Base-by-base conservation (phyloP, 805 yeast genomes). In the Ogataea thermomethanolica region DNA sequence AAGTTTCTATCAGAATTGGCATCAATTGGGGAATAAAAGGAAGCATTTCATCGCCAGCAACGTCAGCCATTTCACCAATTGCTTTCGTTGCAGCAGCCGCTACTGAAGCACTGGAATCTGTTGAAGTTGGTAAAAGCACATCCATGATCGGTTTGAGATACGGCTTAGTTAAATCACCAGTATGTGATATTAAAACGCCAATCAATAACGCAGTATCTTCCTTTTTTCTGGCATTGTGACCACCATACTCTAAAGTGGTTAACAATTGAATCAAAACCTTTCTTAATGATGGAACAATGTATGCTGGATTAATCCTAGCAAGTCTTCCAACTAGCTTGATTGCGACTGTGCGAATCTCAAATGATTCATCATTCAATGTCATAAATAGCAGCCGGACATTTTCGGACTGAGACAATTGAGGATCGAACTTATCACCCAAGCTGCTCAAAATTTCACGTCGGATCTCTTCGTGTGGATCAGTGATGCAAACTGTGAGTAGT, bases 361-460 rank as follows among this genome's bases (percentile, higher is more conserved):
- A 93, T 2, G 76, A 76, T 61, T 91, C 98, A 63, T 93, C 99
- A 56, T 93, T 86, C 41, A 91, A 66, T 0, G 96, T 91, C 69
- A 90, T 85, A 54, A 91, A 87, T 15, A 93, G 67, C 10, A 90
- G 64, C 39, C 87, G 72, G 24, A 90, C 91, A 59, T 89, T 90
- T 44, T 86, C 95, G 1, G 96, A 95, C 59, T 93, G 98, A 0
- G 97, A 87, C 24, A 93, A 64, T 54, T 93, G 98, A 0, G 96
- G 86, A 54, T 93, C 97, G 58, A 91, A 85, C 43, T 74, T 73
- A 2, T 80, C 74, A 26, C 85, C 85, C 27, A 95, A 67, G 33
- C 89, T 74, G 37, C 74, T 73, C 42, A 93, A 66, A 1, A 91
- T 88, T 46, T 85, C 90, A 8, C 85, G 65, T 41, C 99, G 70